Percentiles rank a stretch among this genome's conserved stretches.
Conservation (phyloP, 1,139 yeast genomes). For the Hyphopichia pseudoburtonii region DNA sequence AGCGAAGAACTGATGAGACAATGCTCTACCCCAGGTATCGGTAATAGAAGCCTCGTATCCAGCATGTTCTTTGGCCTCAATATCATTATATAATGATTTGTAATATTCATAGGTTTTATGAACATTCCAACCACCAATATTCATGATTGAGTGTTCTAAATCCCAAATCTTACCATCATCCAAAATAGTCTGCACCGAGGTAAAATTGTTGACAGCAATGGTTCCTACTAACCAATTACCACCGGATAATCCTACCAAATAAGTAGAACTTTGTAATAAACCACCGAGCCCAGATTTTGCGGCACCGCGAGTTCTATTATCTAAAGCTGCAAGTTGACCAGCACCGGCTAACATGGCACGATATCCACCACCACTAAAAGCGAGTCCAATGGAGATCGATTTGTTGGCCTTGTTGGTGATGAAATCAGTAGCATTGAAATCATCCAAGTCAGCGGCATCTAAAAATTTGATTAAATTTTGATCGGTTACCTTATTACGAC, state of each 20-base stretch:
- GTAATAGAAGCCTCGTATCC: conserved; percentile 79
- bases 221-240: conserved; percentile 87
- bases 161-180: conserved; percentile 64
- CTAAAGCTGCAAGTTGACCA: conserved; percentile 43
- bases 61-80: conserved; percentile 64
- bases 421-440: conserved; percentile 58
- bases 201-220: conserved; percentile 77
- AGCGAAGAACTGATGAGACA: conserved; percentile 74
- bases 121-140: conserved; percentile 71
- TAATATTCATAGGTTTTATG: conserved; percentile 58
- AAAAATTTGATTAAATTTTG: conserved; percentile 60
- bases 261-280: conserved; percentile 68
- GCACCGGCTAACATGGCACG: conserved; percentile 49
- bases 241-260: conserved; percentile 79
- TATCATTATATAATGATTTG: conserved; percentile 50
- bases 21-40: conserved; percentile 92
- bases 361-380: conserved; percentile 50
- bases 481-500: conserved; percentile 57
- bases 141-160: conserved; percentile 57
- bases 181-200: conserved; percentile 62
- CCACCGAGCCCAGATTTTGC: conserved; percentile 69
- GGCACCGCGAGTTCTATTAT: conserved; percentile 25
- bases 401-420: conserved; percentile 31
- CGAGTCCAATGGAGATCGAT: conserved; percentile 40
- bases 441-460: conserved; percentile 57